Percentiles rank a stretch among this genome's conserved stretches.
These are phyloP conservation scores for Fusarium pseudoanthophilum DNA, from an alignment of 2,329 filamentous ascomycete species.

Conservation along the genomic window DNA sequence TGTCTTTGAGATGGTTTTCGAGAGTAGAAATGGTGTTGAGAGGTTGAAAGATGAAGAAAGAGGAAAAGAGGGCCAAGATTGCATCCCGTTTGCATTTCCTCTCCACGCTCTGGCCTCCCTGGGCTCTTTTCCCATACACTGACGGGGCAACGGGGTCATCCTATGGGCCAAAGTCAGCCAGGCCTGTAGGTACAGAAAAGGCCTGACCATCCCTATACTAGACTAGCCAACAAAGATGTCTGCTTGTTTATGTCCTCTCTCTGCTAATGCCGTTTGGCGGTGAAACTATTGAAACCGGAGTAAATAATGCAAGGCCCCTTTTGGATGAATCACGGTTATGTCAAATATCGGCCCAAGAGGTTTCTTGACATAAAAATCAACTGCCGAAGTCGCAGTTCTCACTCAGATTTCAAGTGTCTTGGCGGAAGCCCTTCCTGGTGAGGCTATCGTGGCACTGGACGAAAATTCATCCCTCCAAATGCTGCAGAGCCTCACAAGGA, in stretches of 20 bases:
- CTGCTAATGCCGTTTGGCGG: constrained; percentile 31
- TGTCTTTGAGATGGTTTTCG: constrained; percentile 17
- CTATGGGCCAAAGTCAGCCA: constrained; percentile 29
- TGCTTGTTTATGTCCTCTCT: constrained; percentile 3
- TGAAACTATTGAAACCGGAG: constrained; percentile 39
- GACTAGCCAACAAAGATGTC: not conserved
- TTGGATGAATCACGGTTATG: constrained; percentile 22
- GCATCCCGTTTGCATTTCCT: constrained; percentile 40
- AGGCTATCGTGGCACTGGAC: not conserved
- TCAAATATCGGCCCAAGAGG: not conserved
- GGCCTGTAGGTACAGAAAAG: constrained; percentile 6
- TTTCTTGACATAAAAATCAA: constrained; percentile 22
- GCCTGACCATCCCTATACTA: accelerated
- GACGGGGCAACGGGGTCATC: constrained; percentile 46
- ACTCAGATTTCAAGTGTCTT: not conserved
- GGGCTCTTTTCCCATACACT: constrained; percentile 44
- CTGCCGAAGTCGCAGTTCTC: not conserved
- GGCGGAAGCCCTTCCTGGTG: not conserved
- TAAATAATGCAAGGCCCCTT: constrained; percentile 33
- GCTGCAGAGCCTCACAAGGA: not conserved
- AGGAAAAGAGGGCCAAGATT: constrained; percentile 38
- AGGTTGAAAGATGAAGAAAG: constrained; percentile 40
- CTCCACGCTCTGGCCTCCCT: constrained; percentile 41
- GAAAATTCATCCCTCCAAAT: not conserved
- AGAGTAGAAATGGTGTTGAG: constrained; percentile 36